phyloP scores from a whole-genome alignment of 108 stramenopile genomes.

The Chaetoceros tenuissimus region DNA sequence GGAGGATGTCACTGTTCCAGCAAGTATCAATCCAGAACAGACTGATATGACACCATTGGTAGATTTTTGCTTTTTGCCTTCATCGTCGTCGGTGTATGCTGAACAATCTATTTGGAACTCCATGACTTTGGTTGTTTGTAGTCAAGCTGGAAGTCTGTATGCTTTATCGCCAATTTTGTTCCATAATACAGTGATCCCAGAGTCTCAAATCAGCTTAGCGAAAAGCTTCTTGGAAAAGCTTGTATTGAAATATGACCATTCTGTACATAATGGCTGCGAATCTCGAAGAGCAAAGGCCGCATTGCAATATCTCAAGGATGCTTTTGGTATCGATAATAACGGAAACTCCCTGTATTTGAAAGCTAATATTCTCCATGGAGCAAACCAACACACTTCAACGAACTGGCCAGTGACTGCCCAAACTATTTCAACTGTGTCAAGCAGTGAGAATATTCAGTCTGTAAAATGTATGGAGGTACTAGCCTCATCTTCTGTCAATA shows the following conservation, averaged over 20 bases:
- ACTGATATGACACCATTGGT: constrained; percentile 5
- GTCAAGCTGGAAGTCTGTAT: constrained; percentile 41
- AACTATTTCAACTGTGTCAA: constrained; percentile 9
- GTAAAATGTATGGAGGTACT: neutral
- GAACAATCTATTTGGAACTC: constrained; percentile 2
- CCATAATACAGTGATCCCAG: constrained; percentile 47
- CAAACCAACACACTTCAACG: constrained; percentile 1
- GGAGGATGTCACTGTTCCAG: neutral
- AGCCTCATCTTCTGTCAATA: neutral
- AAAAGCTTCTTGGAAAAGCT: neutral
- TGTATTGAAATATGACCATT: neutral
- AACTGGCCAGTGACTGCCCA: constrained; percentile 37
- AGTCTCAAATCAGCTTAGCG: constrained; percentile 20
- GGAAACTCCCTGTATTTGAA: constrained; percentile 15
- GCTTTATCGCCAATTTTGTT: constrained; percentile 63
- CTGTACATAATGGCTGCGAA: constrained; percentile 4
- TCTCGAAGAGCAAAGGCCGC: constrained; percentile 31
- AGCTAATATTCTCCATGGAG: constrained; percentile 3
- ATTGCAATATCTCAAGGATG: constrained; percentile 27
- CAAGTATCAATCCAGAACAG: neutral
- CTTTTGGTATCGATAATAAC: constrained; percentile 13
- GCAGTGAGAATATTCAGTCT: neutral
- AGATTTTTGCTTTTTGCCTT: constrained; percentile 26
- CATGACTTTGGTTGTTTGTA: constrained; percentile 44
- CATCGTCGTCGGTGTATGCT: constrained; percentile 2